Evolutionary conservation across 2,329 filamentous ascomycete species (phyloP).

Genomic region (Seiridium cupressi): DNA sequence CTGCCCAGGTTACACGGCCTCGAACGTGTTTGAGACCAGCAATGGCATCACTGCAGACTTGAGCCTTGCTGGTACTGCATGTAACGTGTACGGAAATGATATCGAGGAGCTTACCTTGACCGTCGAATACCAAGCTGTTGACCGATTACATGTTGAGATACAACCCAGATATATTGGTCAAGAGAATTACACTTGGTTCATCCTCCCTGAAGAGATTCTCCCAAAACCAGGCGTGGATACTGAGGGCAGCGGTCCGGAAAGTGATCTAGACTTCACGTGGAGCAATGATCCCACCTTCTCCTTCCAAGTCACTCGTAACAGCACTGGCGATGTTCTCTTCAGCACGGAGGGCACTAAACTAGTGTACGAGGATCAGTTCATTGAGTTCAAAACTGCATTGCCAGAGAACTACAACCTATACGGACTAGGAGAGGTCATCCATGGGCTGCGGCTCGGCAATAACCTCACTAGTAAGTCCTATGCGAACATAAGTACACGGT

Average conservation of each 20-base stretch:
- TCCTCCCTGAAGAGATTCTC: constrained; percentile 63
- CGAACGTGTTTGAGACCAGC: constrained; percentile 51
- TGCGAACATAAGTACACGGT: no score
- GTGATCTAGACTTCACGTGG: constrained; percentile 55
- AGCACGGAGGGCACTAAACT: constrained; percentile 62
- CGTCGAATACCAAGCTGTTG: constrained; percentile 64
- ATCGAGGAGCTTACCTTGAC: constrained; percentile 63
- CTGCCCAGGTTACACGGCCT: constrained; percentile 69
- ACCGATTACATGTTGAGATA: constrained; percentile 71
- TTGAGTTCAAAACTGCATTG: constrained; percentile 66
- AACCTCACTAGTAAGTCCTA: constrained; percentile 59
- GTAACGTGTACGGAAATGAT: constrained; percentile 78
- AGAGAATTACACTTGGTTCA: constrained; percentile 65
- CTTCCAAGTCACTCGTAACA: constrained; percentile 61
- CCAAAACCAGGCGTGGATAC: constrained; percentile 48
- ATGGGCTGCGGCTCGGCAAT: constrained; percentile 68
- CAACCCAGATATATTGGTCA: constrained; percentile 60
- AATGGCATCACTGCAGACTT: constrained; percentile 68
- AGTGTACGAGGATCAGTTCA: constrained; percentile 75
- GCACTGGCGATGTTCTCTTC: constrained; percentile 65
- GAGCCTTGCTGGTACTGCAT: constrained; percentile 65
- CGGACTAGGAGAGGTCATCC: constrained; percentile 72
- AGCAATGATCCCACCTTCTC: constrained; percentile 60
- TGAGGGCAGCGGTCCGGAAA: constrained; percentile 43
- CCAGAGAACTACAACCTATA: constrained; percentile 75